Conservation (phyloP, 2,329 filamentous ascomycete species). For the Cytospora schulzeri region DNA sequence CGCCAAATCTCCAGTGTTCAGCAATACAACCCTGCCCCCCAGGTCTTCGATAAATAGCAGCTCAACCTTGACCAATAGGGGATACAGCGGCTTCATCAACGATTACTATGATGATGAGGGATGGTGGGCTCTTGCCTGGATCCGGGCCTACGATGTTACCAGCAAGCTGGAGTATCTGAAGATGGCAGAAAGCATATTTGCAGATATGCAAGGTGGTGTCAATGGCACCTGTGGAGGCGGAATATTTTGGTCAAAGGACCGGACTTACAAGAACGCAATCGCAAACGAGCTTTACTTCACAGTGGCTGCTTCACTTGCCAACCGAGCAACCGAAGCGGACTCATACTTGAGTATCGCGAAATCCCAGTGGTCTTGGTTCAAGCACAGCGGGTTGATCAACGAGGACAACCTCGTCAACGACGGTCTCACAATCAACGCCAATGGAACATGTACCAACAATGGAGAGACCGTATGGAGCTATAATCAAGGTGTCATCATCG, state of each 20-base stretch:
- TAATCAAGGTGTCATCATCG: conserved; percentile 59
- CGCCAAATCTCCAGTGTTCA: conserved; percentile 31
- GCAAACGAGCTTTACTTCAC: conserved; percentile 60
- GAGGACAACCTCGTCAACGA: conserved; percentile 53
- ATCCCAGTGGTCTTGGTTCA: conserved; percentile 56
- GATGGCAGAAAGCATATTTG: conserved; percentile 54
- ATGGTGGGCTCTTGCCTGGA: conserved; percentile 64
- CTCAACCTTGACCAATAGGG: conserved; percentile 34
- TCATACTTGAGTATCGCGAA: conserved; percentile 51
- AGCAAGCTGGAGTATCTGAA: conserved; percentile 50
- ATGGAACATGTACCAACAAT: conserved; percentile 52
- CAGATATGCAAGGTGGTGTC: conserved; percentile 53
- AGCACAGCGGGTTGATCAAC: conserved; percentile 53
- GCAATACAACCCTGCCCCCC: not conserved
- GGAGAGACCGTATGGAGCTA: conserved; percentile 51
- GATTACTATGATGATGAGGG: conserved; percentile 63
- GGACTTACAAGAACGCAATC: conserved; percentile 53
- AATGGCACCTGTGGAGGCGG: conserved; percentile 54
- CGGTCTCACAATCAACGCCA: conserved; percentile 46
- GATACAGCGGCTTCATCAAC: conserved; percentile 53
- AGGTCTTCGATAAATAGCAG: conserved; percentile 22
- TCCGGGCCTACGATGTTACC: conserved; percentile 56
- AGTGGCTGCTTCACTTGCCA: conserved; percentile 55
- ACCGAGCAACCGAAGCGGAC: conserved; percentile 43
- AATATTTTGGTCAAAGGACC: conserved; percentile 59